Percentiles rank a stretch among this genome's conserved stretches.
Evolutionary conservation across 306 rosid genomes (phyloP).

Genomic region (Prosopis cineraria): DNA sequence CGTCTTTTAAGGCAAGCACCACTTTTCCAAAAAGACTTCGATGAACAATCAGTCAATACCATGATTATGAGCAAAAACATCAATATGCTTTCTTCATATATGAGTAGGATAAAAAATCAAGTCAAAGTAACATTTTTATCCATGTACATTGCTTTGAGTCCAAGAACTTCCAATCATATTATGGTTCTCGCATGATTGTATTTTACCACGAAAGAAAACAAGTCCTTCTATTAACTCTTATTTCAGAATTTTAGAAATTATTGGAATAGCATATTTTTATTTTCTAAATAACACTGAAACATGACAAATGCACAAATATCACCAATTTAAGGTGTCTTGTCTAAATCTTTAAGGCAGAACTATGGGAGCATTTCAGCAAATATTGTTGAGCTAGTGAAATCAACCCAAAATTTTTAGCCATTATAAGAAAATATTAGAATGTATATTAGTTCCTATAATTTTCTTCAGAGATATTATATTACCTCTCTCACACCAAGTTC

Average conservation of each 20-base stretch:
- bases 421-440: background rate
- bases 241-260: background rate
- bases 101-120: background rate
- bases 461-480: background rate
- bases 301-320: background rate
- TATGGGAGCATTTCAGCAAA: background rate
- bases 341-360: background rate
- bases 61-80: slow-evolving; percentile 11
- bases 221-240: background rate
- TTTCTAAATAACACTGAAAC: background rate
- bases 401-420: background rate
- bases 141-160: background rate
- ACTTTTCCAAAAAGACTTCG: background rate
- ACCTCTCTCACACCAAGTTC: background rate
- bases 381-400: background rate
- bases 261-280: background rate
- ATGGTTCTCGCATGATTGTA: background rate
- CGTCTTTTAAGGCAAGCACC: slow-evolving; percentile 17
- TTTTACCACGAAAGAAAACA: background rate
- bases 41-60: background rate
- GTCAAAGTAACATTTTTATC: background rate
- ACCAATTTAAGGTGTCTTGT: background rate
- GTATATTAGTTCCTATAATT: background rate
- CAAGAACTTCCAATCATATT: background rate
- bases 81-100: background rate